phyloP scores from a whole-genome alignment of 164 flowering plant species.

The Aristolochia contorta region DNA sequence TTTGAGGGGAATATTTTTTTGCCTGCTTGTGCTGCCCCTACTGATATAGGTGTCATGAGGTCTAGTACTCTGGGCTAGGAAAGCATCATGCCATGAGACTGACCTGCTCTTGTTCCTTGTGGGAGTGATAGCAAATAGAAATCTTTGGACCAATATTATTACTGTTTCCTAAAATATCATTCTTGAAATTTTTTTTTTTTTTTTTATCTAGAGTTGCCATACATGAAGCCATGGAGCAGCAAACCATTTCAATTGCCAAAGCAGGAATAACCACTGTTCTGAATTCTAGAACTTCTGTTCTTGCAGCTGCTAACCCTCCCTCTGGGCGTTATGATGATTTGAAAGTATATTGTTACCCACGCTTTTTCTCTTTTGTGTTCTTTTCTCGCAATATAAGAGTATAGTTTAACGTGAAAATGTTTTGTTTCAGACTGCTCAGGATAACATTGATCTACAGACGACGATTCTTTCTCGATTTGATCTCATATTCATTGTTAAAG shows the following conservation, averaged over 20 bases:
- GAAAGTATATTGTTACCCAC: constrained; percentile 38
- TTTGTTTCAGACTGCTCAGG: constrained; percentile 81
- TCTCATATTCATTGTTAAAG: constrained; percentile 92
- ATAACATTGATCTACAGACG: constrained; percentile 95
- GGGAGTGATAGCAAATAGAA: neutral
- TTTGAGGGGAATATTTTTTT: neutral
- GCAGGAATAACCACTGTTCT: constrained; percentile 99
- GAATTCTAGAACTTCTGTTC: constrained; percentile 96
- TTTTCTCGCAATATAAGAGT: neutral
- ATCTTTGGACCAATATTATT: neutral
- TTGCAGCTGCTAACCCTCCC: constrained; percentile 99
- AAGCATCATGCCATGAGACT: neutral
- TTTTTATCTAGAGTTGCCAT: constrained; percentile 69
- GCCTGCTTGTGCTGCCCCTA: neutral
- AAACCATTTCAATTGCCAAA: constrained; percentile 98
- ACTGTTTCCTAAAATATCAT: neutral
- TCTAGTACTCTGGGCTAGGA: neutral
- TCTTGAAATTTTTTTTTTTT: neutral
- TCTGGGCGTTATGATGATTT: constrained; percentile 99
- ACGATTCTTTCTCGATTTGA: constrained; percentile 98
- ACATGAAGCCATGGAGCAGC: constrained; percentile 99
- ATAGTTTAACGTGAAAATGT: neutral
- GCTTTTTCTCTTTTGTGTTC: neutral
- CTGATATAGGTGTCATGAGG: neutral
- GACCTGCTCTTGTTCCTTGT: no score